Evolutionary conservation across 768 basidiomycete species (phyloP), one percentile per base, ranked within the genome.

Genomic region (Ephemerocybe angulata): DNA sequence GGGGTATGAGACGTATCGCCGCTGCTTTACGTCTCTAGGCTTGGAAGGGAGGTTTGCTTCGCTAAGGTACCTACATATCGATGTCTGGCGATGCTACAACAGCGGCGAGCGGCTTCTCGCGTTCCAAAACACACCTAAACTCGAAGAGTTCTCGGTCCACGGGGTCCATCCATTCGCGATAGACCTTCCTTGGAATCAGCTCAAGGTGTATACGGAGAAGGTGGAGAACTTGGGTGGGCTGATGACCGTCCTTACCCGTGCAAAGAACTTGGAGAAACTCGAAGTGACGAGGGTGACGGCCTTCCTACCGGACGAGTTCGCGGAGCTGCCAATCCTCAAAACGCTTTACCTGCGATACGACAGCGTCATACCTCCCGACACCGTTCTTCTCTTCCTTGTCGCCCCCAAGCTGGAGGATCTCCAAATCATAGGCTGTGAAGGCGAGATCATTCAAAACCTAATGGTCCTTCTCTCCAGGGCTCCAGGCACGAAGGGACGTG

Each of bases 381-480:
- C 29, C 42, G 22, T 42, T 28, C 12, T 58, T 29, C 25, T 42
- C 41, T 13, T 28, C 19, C 25, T 53, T 42, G 29, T 54, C 41
- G 13, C 54, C 15, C 57, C 57, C 10, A 38, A 28, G 8, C 42
- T 58, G 21, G 53, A 58, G 19, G 57, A 58, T 13, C 29, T 49
- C 27, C 37, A 50, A 19, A 51, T 58, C 31, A 27, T 51, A 12
- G 53, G 52, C 15, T 21, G 29, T 27, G 30, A 30, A 1, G 52
- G 50, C 5, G 47, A 50, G 12, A 1, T 54, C 1, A 25, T 58
- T 2, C 57, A 52, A 3, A 19, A 40, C 21, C 35, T 31, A 21
- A 47, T 42, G 17, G 7, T 4, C n/a, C 10, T 10, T 19, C 21
- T 17, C 21, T 13, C 21, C n/a, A 19, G 15, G 7, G 17, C 38